phyloP scores from a whole-genome alignment of 306 rosid genomes.

The Quercus parvula region DNA sequence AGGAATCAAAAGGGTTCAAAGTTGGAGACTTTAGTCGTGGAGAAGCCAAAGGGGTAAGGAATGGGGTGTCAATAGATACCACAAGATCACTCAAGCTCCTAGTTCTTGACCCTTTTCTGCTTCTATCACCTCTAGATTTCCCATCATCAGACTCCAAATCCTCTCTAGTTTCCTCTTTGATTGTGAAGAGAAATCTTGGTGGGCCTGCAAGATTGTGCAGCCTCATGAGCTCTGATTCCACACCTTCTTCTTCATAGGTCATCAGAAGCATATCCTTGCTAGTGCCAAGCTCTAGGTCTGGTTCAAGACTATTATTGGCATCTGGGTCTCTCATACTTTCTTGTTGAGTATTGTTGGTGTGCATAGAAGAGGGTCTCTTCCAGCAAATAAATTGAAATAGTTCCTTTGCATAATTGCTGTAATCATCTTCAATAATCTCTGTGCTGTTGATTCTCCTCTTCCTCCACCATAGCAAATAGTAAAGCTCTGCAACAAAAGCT shows the following conservation, averaged over 20 bases:
- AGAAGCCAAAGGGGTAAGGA: conserved; percentile 51
- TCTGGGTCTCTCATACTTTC: conserved; percentile 28
- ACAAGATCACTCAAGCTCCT: conserved; percentile 65
- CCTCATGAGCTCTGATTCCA: conserved; percentile 81
- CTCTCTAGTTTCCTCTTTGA: conserved; percentile 81
- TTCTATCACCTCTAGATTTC: conserved; percentile 51
- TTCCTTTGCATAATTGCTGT: conserved; percentile 41
- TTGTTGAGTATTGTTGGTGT: not conserved
- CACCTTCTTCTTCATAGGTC: conserved; percentile 54
- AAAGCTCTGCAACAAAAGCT: conserved; percentile 66
- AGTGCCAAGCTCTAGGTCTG: conserved; percentile 46
- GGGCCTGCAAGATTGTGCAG: conserved; percentile 85
- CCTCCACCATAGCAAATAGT: conserved; percentile 80
- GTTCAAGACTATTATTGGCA: conserved; percentile 25
- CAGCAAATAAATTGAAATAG: conserved; percentile 45
- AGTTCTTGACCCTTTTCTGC: conserved; percentile 66
- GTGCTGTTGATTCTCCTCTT: conserved; percentile 44
- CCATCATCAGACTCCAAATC: conserved; percentile 87
- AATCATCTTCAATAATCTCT: conserved; percentile 52
- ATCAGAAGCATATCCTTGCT: conserved; percentile 43
- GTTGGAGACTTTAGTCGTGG: conserved; percentile 49
- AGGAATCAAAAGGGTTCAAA: conserved; percentile 48
- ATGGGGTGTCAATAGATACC: conserved; percentile 44
- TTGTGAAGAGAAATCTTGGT: conserved; percentile 85
- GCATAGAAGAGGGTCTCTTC: conserved; percentile 34